Evolutionary conservation across 2,329 filamentous ascomycete genomes (phyloP), one percentile per base, ranked within the genome.

Genomic region (Tolypocladium album): DNA sequence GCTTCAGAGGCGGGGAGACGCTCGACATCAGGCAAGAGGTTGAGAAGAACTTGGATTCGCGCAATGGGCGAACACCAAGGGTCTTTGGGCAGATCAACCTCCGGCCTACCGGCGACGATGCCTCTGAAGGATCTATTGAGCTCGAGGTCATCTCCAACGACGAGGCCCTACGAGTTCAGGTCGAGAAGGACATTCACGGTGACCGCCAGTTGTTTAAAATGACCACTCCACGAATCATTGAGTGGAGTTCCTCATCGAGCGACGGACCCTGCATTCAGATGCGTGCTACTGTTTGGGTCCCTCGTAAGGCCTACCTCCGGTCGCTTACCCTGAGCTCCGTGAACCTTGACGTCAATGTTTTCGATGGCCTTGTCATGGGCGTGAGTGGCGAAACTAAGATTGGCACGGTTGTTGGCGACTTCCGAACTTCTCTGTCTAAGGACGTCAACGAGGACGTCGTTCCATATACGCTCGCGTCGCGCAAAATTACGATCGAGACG

Each of bases 61-160:
- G 56, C 56, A 63, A 56, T 8, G 67, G 68, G 31, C 67, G 64
- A 50, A 61, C 64, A 7, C 74, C 80, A 40, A 69, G 69, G 8
- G 68, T 83, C 55, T 72, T 65, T 15, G 82, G 82, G 56, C 71
- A 78, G 31, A 67, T 83, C 22, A 64, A 80, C 50, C 59, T 84
- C 50, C 75, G 78, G 69, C 64, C 74, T 67, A 53, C 69, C 64
- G 45, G 66, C 15, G 67, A 71, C 20, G 36, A 65, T 31, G 71
- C 68, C 3, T 72, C 72, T 0, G 60, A 65, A 2, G 74, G 78
- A 3, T 70, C 67, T 2, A 64, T 82, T 42, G 73, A 78, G 1
- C 56, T 83, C 7, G 74, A 82, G 62, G 68, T 76, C 38, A 68
- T 76, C 34, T 74, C 75, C 59, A 83, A 81, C 64, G 72, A 81